Conservation (phyloP, 2,329 filamentous ascomycete genomes). For the Paecilomyces dactylethromorphus region DNA sequence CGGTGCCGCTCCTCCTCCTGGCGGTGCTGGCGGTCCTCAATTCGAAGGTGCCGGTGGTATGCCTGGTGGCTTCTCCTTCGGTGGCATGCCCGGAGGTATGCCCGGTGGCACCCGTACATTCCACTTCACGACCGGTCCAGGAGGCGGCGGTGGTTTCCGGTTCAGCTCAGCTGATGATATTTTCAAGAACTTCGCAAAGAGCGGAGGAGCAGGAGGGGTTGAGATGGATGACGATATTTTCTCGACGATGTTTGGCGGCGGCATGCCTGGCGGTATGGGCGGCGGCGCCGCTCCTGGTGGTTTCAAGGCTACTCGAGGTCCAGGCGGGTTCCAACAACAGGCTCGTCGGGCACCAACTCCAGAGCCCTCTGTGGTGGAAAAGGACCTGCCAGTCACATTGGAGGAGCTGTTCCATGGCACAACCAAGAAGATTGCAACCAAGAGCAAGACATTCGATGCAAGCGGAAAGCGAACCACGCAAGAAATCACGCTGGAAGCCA, state of each 20-base stretch:
- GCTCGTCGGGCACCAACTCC: constrained; percentile 51
- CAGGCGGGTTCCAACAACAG: constrained; percentile 22
- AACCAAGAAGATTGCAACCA: constrained; percentile 97
- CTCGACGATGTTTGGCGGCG: constrained; percentile 40
- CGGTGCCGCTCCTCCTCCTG: constrained; percentile 60
- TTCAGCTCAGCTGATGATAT: constrained; percentile 81
- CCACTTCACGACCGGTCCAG: constrained; percentile 43
- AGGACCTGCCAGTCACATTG: constrained; percentile 69
- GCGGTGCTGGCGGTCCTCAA: constrained; percentile 52
- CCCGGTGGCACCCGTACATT: constrained; percentile 41
- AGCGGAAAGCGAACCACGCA: constrained; percentile 76
- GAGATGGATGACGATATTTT: constrained; percentile 54
- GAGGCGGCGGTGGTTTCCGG: constrained; percentile 61
- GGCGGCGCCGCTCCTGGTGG: constrained; percentile 36
- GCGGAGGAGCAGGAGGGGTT: constrained; percentile 44
- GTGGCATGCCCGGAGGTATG: constrained; percentile 44
- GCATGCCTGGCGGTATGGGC: constrained; percentile 38
- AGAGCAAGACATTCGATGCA: constrained; percentile 86
- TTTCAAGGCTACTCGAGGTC: constrained; percentile 19
- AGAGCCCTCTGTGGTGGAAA: constrained; percentile 86
- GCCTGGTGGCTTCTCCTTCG: constrained; percentile 47
- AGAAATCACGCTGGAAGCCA: constrained; percentile 87
- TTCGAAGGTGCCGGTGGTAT: constrained; percentile 47
- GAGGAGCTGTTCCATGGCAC: constrained; percentile 84
- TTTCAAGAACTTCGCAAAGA: constrained; percentile 75